Evolutionary conservation across 2,329 filamentous ascomycete species (phyloP), one percentile per base, ranked within the genome.

Genomic region (Penicillium sp.): DNA sequence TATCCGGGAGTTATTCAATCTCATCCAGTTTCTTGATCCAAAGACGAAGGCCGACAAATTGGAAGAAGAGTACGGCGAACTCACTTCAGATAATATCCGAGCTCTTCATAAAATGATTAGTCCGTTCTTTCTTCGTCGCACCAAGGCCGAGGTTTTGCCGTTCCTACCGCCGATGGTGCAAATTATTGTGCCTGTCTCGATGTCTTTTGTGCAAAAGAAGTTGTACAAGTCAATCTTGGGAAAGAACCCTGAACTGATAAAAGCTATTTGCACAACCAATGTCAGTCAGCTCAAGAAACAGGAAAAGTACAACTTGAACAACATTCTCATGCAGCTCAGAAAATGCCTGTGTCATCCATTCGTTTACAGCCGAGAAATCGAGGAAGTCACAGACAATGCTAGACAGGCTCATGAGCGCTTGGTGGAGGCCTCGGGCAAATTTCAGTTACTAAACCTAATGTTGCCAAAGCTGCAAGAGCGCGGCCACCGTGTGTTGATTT

Each of bases 341-440:
- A 98, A 97, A 72, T 96, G 91, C 63, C 81, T 99, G 2, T 97
- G 93, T 63, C 96, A 99, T 74, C 95, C 96, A 0, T 99, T 98
- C 71, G 87, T 98, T 49, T 99, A 97, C 79, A 97, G 87, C 68
- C 82, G 86, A 42, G 88, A 90, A 22, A 95, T 99, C 56, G 96
- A 99, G 75, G 95, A 99, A 73, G 86, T 86, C 48, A 84, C 83
- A 1, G 79, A 87, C 1, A 81, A 88, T 54, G 74, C 83, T 1
- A 73, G 80, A 1, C 78, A 87, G 3, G 83, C 90, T 43, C 87
- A 93, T 68, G 86, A 87, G 26, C 96, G 96, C 68, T 81, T 99
- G 2, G 85, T 99, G 1, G 93, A 96, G 67, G 96, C 96, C 0
- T 96, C 92, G 5, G 86, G 90, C 1, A 99, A 99, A 74, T 83